Percentiles rank a stretch among this genome's conserved stretches.
Evolutionary conservation across 2,329 filamentous ascomycete species (phyloP).

Genomic region (Gnomoniopsis sp.): DNA sequence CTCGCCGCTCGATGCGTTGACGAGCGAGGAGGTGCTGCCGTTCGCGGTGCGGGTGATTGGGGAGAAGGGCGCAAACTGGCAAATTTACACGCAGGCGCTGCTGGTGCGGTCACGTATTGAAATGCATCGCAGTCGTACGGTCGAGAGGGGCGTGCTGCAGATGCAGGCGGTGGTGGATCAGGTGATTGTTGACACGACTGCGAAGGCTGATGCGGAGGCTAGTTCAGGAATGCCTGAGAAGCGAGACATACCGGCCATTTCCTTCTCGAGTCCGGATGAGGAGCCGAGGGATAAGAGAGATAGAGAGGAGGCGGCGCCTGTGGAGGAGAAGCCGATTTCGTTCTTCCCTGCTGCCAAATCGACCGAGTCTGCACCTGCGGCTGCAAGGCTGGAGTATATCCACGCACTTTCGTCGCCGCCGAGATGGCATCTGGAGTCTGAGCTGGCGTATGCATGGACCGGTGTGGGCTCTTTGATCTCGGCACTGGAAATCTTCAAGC

Average conservation of each 20-base stretch:
- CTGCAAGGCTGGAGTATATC: slow-evolving; percentile 76
- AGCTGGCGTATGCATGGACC: slow-evolving; percentile 91
- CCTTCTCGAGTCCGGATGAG: slow-evolving; percentile 22
- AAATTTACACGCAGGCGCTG: slow-evolving; percentile 91
- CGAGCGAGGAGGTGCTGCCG: slow-evolving; percentile 87
- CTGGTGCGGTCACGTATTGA: slow-evolving; percentile 89
- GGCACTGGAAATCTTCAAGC: slow-evolving; percentile 92
- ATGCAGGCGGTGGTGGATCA: slow-evolving; percentile 95
- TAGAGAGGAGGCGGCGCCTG: slow-evolving; percentile 7
- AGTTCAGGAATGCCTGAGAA: slow-evolving; percentile 27
- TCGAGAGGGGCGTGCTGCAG: slow-evolving; percentile 86
- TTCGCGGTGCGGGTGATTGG: slow-evolving; percentile 85
- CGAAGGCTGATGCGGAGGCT: slow-evolving; percentile 9
- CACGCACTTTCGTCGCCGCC: slow-evolving; percentile 81
- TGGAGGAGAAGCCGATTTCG: slow-evolving; percentile 57
- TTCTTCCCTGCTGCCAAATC: slow-evolving; percentile 77
- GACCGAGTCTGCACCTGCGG: slow-evolving; percentile 73
- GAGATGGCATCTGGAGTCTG: slow-evolving; percentile 90
- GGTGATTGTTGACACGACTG: slow-evolving; percentile 78
- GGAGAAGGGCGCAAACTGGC: slow-evolving; percentile 93
- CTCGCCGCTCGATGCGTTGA: slow-evolving; percentile 78
- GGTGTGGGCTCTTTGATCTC: slow-evolving; percentile 82
- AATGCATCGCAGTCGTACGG: slow-evolving; percentile 77
- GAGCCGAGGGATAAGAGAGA: slow-evolving; percentile 14
- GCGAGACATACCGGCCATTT: slow-evolving; percentile 17